Percentiles rank a stretch among this genome's conserved stretches.
phyloP scores from a whole-genome alignment of 306 rosid species.

The Astragalus glycyphyllos region DNA sequence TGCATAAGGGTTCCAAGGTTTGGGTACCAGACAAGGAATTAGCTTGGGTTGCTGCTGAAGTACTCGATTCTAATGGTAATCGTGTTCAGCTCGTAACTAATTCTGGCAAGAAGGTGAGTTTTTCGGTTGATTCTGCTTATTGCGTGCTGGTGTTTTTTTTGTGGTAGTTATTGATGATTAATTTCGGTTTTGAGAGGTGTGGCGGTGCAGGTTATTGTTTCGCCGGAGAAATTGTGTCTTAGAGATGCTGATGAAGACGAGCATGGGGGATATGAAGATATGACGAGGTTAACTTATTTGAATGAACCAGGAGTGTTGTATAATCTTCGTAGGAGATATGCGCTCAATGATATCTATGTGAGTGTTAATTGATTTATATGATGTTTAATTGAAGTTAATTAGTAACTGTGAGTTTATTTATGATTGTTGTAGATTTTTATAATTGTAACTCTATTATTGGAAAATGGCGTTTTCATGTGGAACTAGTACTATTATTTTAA shows the following conservation, averaged over 20 bases:
- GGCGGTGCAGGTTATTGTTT: slow-evolving; percentile 58
- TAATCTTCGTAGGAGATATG: slow-evolving; percentile 88
- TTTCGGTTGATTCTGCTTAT: neutral
- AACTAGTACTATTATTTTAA: neutral
- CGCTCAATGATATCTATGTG: slow-evolving; percentile 93
- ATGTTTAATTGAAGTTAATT: slow-evolving; percentile 20
- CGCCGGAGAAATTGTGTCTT: slow-evolving; percentile 64
- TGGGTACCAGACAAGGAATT: slow-evolving; percentile 75
- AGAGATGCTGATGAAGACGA: slow-evolving; percentile 97
- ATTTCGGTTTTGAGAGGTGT: slow-evolving; percentile 1
- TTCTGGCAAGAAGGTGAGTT: slow-evolving; percentile 78
- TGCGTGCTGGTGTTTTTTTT: neutral
- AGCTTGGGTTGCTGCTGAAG: slow-evolving; percentile 87
- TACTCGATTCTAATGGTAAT: slow-evolving; percentile 54
- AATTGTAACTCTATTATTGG: neutral
- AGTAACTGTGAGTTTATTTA: neutral
- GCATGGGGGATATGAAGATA: slow-evolving; percentile 92
- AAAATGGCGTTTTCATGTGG: neutral
- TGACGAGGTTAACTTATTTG: slow-evolving; percentile 89
- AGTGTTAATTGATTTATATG: slow-evolving; percentile 39
- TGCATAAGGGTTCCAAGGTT: slow-evolving; percentile 84
- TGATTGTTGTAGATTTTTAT: slow-evolving; percentile 7
- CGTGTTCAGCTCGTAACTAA: slow-evolving; percentile 53
- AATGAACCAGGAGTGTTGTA: slow-evolving; percentile 97
- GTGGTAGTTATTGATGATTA: slow-evolving; percentile 7